Base-by-base conservation (phyloP, 306 rosid genomes). In the Corylus heterophylla region DNA sequence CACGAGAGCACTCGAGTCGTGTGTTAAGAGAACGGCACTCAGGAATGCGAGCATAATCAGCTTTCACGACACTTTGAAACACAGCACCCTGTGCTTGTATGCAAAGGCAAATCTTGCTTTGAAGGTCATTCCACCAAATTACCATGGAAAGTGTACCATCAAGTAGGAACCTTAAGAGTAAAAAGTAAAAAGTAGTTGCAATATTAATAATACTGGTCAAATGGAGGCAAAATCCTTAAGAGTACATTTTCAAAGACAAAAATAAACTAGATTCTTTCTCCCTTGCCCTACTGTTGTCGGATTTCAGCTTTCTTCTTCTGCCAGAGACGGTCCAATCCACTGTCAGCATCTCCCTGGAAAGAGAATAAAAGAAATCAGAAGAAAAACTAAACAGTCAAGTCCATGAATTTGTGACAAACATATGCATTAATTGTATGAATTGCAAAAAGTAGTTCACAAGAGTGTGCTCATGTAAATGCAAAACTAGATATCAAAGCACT, bases 281-380 rank as follows among this genome's bases (percentile, higher is more conserved):
- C 42, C 59, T 29, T 31, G 71, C 25, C 55, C 84, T 89, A 89
- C 55, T 78, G 86, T 80, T 89, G 92, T 16, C 77, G 79, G 44
- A 47, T 78, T 59, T 89, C 89, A 1, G 77, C 83, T 54, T 66
- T 89, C 89, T 87, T 89, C 83, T 85, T 89, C 80, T 83, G 85
- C 90, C 93, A 89, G 75, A 89, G 85, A 22, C 87, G 78, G 76
- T 87, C 90, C 31, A 89, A 74, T 2, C 84, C 89, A 77, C 93
- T 83, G 81, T 85, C 91, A 16, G 87, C 91, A 44, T 89, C 93
- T 68, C 93, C 93, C 88, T 89, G 80, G 42, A 11, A 39, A 50
- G 37, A 48, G 67, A 20, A 51, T 48, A 45, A 2, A 54, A 70
- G 35, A 50, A 7, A 63, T 4, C 29, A 59, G 77, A 12, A 56